phyloP scores from a whole-genome alignment of 2,329 filamentous ascomycete genomes.

The Trichophyton simii region DNA sequence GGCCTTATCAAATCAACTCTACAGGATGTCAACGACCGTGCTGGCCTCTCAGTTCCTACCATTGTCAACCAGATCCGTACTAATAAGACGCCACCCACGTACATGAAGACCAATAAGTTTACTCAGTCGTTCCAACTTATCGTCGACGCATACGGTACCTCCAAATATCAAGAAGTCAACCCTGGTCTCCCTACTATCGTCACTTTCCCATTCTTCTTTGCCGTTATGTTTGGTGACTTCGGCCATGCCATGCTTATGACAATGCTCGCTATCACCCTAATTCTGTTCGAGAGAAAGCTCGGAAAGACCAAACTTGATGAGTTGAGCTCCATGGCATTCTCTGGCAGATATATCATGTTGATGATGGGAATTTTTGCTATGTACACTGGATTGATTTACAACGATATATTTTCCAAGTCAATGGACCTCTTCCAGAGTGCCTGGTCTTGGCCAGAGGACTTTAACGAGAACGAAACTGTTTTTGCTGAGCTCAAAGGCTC shows the following conservation, averaged over 20 bases:
- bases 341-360: conserved; percentile 94
- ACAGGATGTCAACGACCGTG: conserved; percentile 91
- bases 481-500: conserved; percentile 54
- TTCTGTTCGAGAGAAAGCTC: conserved; percentile 86
- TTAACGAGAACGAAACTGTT: conserved; percentile 52
- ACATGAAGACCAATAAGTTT: conserved; percentile 96
- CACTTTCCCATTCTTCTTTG: conserved; percentile 98
- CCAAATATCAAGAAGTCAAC: conserved; percentile 95
- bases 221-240: conserved; percentile 99
- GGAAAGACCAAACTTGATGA: conserved; percentile 82
- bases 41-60: conserved; percentile 89
- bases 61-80: conserved; percentile 97
- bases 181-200: conserved; percentile 89
- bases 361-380: conserved; percentile 97
- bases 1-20: conserved; percentile 82
- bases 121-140: conserved; percentile 98
- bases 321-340: conserved; percentile 96
- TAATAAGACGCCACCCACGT: conserved; percentile 94
- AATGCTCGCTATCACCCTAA: conserved; percentile 73
- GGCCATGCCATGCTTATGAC: conserved; percentile 90
- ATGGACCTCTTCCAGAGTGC: conserved; percentile 79
- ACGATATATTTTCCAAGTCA: conserved; percentile 90
- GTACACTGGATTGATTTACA: conserved; percentile 95
- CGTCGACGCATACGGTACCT: conserved; percentile 94
- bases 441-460: conserved; percentile 70